These are phyloP conservation scores for Pseudogymnoascus verrucosus DNA, from an alignment of 2,329 filamentous ascomycete species.

Conservation along the genomic window DNA sequence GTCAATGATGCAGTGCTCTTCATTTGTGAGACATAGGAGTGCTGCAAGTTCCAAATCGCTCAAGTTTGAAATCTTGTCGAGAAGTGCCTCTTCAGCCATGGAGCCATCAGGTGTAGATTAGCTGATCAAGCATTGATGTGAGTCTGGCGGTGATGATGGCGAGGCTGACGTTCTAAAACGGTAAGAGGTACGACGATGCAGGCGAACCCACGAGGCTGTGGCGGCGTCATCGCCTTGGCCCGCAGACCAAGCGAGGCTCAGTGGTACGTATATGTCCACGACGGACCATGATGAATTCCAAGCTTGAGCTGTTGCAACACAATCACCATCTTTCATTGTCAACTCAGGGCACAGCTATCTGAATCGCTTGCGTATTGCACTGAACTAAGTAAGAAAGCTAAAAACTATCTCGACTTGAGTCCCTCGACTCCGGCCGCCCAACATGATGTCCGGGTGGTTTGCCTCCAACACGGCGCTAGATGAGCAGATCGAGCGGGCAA, in stretches of 20 bases:
- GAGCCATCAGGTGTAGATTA: slow-evolving; percentile 15
- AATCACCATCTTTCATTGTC: slow-evolving; percentile 2
- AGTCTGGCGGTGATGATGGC: slow-evolving; percentile 1
- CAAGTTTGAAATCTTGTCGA: slow-evolving; percentile 65
- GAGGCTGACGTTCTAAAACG: neutral
- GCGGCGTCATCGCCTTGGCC: neutral
- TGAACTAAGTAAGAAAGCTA: neutral
- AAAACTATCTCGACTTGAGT: neutral
- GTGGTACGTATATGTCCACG: slow-evolving; percentile 6
- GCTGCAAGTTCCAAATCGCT: slow-evolving; percentile 83
- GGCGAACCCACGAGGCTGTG: neutral
- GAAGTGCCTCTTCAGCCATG: slow-evolving; percentile 56
- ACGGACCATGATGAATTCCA: neutral
- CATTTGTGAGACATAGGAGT: slow-evolving; percentile 70
- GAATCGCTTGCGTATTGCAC: neutral
- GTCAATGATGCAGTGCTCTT: slow-evolving; percentile 84
- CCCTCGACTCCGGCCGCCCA: slow-evolving; percentile 18
- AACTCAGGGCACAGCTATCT: neutral
- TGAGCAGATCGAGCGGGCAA: slow-evolving; percentile 94
- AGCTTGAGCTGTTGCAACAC: neutral
- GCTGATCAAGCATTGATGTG: neutral
- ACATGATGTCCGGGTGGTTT: slow-evolving; percentile 94
- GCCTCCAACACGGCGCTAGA: slow-evolving; percentile 87
- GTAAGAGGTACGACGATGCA: neutral
- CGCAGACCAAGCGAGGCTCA: slow-evolving; percentile 6